These are phyloP conservation scores for Phytophthora quininea DNA, from an alignment of 352 stramenopile genomes.

Conservation along the genomic window DNA sequence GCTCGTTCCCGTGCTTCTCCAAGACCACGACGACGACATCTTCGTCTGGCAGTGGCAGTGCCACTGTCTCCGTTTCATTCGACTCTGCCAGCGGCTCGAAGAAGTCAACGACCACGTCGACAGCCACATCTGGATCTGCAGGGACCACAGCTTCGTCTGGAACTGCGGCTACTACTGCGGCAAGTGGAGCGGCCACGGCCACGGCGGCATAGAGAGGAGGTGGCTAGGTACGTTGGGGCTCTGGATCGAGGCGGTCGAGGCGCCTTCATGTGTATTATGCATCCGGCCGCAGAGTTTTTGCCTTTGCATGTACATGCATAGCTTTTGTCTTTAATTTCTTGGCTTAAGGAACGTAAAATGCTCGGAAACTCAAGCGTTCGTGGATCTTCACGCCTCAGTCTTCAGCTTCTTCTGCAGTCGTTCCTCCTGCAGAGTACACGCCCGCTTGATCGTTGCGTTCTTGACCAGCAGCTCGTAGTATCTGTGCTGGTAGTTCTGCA, in stretches of 20 bases:
- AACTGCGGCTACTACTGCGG: slow-evolving; percentile 15
- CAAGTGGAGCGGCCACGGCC: not conserved
- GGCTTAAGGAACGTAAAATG: slow-evolving; percentile 36
- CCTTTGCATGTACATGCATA: slow-evolving; percentile 25
- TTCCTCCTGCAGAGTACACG: slow-evolving; percentile 26
- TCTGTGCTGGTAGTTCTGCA: slow-evolving; percentile 59
- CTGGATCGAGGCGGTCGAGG: slow-evolving; percentile 20
- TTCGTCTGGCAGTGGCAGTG: slow-evolving; percentile 37
- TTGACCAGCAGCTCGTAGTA: slow-evolving; percentile 72
- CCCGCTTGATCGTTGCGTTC: slow-evolving; percentile 62
- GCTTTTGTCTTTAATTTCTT: slow-evolving; percentile 23
- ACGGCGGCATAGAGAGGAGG: slow-evolving; percentile 30
- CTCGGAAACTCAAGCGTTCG: slow-evolving; percentile 8
- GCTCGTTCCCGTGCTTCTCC: slow-evolving; percentile 75
- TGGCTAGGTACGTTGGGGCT: slow-evolving; percentile 10
- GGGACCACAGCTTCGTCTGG: slow-evolving; percentile 15
- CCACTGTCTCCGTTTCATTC: slow-evolving; percentile 25
- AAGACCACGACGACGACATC: slow-evolving; percentile 39
- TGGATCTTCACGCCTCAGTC: slow-evolving; percentile 24
- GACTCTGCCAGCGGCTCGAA: slow-evolving; percentile 27
- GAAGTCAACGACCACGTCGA: slow-evolving; percentile 21
- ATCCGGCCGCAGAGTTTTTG: slow-evolving; percentile 30
- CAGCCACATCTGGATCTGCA: slow-evolving; percentile 16
- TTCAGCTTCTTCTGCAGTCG: slow-evolving; percentile 48
- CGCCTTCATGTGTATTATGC: slow-evolving; percentile 38